phyloP scores from a whole-genome alignment of 345 rosid species.

The Euphorbia lathyris region DNA sequence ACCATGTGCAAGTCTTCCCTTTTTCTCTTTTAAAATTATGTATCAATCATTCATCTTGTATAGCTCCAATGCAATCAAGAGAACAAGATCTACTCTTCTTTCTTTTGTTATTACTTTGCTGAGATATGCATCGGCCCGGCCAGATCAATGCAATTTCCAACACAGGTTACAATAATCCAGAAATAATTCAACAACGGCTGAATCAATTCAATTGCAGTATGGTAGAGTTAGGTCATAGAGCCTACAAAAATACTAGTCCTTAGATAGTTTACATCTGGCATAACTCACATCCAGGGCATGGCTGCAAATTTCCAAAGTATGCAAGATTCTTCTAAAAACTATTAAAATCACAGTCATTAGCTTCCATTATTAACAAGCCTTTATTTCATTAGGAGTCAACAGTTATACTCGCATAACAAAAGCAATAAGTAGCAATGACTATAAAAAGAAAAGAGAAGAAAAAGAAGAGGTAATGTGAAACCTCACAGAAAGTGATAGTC shows the following conservation, averaged over 20 bases:
- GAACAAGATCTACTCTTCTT: background rate
- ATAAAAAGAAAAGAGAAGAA: background rate
- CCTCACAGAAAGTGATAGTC: background rate
- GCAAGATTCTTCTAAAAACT: background rate
- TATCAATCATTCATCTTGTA: background rate
- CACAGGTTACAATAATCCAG: background rate
- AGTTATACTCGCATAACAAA: background rate
- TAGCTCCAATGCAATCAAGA: background rate
- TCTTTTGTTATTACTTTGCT: background rate
- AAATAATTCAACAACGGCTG: background rate
- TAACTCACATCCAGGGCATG: background rate
- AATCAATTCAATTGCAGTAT: background rate
- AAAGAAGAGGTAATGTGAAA: background rate
- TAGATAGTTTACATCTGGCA: background rate
- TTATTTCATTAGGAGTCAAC: background rate
- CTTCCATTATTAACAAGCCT: conserved; percentile 1
- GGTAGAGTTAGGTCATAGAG: background rate
- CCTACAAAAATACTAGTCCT: background rate
- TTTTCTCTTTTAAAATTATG: background rate
- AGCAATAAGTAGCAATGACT: background rate
- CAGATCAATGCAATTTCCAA: background rate
- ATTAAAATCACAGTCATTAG: background rate
- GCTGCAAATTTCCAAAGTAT: background rate
- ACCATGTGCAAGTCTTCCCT: background rate
- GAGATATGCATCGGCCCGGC: background rate